Evolutionary conservation across 2,329 filamentous ascomycete genomes (phyloP).

Genomic region (Aschersonia sp.): DNA sequence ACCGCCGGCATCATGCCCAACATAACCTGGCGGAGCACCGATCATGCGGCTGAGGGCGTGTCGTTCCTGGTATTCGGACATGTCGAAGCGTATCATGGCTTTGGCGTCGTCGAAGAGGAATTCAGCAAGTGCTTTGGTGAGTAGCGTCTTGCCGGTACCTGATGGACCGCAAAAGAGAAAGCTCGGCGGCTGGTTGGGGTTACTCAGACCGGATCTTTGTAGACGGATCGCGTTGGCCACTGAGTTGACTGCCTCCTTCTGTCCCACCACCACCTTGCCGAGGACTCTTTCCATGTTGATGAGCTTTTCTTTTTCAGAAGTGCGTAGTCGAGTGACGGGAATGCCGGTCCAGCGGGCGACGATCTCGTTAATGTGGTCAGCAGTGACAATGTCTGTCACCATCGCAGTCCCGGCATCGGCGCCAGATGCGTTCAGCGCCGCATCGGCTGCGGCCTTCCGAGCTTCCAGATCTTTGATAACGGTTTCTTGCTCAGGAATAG

Average conservation of each 20-base stretch:
- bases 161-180: conserved; percentile 99
- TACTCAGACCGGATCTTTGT: conserved; percentile 84
- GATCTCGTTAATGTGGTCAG: conserved; percentile 98
- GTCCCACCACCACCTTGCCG: conserved; percentile 74
- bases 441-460: conserved; percentile 68
- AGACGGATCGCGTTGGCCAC: conserved; percentile 94
- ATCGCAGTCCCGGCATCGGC: conserved; percentile 55
- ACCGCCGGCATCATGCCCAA: conserved; percentile 89
- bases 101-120: conserved; percentile 97
- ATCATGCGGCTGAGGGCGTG: conserved; percentile 96
- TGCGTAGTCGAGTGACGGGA: conserved; percentile 84
- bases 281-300: conserved; percentile 89
- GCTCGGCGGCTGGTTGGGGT: conserved; percentile 92
- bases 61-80: conserved; percentile 98
- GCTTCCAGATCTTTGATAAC: conserved; percentile 70
- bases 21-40: conserved; percentile 89
- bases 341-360: conserved; percentile 97
- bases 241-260: conserved; percentile 82
- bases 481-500: conserved; percentile 79
- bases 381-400: conserved; percentile 85
- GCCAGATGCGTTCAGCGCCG: conserved; percentile 40
- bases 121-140: conserved; percentile 93
- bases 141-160: conserved; percentile 92
- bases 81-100: conserved; percentile 97
- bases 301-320: conserved; percentile 96